phyloP scores from a whole-genome alignment of 768 basidiomycete genomes.

The Cystofilobasidium capitatum region DNA sequence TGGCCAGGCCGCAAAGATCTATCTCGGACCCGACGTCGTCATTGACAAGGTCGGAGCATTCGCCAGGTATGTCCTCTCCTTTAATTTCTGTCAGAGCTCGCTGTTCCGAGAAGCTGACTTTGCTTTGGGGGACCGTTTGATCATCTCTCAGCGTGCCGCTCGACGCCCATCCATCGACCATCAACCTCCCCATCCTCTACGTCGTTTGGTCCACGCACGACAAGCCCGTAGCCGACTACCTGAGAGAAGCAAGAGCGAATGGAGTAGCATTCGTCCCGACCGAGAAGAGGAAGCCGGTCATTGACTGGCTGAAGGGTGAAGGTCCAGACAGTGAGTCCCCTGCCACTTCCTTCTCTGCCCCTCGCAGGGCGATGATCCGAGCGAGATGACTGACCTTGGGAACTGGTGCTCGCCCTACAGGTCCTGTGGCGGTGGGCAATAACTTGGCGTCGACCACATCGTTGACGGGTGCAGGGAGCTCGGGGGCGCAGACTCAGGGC shows the following conservation, averaged over 20 bases:
- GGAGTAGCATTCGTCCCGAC: conserved; percentile 21
- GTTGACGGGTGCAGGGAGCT: not conserved
- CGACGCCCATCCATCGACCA: conserved; percentile 18
- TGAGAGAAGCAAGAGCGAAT: conserved; percentile 22
- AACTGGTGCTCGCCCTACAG: not conserved
- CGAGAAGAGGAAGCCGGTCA: conserved; percentile 18
- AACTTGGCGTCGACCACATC: not conserved
- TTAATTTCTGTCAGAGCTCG: not conserved
- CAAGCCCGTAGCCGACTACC: conserved; percentile 6
- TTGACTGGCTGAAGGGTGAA: conserved; percentile 23
- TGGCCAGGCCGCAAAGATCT: conserved; percentile 2
- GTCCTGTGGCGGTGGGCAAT: not conserved
- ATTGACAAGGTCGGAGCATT: conserved; percentile 3
- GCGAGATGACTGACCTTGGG: not conserved
- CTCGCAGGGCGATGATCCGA: not conserved
- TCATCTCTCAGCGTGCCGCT: conserved; percentile 4
- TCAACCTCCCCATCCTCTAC: conserved; percentile 19
- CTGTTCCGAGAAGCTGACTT: not conserved
- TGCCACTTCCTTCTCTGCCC: not conserved
- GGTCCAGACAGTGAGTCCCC: conserved; percentile 17
- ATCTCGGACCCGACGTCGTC: conserved; percentile 4
- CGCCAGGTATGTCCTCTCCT: conserved; percentile 2
- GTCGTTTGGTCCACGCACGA: conserved; percentile 19
- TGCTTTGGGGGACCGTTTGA: no score
- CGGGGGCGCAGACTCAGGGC: not conserved